These are phyloP conservation scores for Sclerotinia borealis DNA, from an alignment of 2,329 filamentous ascomycete genomes.

Conservation along the genomic window DNA sequence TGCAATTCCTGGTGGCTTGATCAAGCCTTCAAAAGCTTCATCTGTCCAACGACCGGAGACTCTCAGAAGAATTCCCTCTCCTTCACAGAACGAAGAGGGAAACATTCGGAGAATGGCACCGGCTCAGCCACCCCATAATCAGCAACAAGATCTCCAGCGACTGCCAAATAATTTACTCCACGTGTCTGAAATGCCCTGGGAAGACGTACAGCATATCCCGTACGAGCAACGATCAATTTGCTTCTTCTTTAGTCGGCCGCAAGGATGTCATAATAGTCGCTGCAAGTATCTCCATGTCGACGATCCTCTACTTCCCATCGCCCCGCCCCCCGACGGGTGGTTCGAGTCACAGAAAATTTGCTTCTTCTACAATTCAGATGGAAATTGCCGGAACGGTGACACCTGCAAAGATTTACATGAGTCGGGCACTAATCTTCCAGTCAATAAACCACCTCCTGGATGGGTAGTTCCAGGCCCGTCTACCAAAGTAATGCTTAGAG, in stretches of 20 bases:
- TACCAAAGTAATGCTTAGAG: neutral
- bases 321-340: neutral
- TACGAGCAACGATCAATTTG: slow-evolving; percentile 1
- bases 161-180: slow-evolving; percentile 4
- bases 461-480: neutral
- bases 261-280: neutral
- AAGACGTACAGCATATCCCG: neutral
- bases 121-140: neutral
- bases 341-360: slow-evolving; percentile 9
- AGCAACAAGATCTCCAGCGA: neutral
- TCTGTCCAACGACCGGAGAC: slow-evolving; percentile 14
- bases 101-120: neutral
- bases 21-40: slow-evolving; percentile 20
- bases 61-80: slow-evolving; percentile 13
- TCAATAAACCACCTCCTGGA: neutral
- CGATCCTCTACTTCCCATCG: neutral
- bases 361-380: slow-evolving; percentile 14
- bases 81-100: neutral
- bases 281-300: neutral
- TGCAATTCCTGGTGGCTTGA: slow-evolving; percentile 24
- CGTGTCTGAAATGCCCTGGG: neutral
- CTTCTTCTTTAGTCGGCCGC: neutral
- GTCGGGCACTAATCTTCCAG: neutral
- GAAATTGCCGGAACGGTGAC: neutral
- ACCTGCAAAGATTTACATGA: neutral